Evolutionary conservation across 805 yeast genomes (phyloP).

Genomic region (Pichia deserticola): DNA sequence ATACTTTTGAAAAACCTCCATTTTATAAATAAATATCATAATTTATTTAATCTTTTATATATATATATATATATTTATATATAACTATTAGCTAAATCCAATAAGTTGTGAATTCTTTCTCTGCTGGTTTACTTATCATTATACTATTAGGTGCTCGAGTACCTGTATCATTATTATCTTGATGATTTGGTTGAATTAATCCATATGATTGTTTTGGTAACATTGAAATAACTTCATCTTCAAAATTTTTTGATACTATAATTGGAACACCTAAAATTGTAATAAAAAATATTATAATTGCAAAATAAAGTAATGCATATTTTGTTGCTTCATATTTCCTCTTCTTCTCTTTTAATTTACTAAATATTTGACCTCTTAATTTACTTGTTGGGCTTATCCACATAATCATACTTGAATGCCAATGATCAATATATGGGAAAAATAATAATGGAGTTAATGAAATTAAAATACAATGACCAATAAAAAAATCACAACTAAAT

Average conservation of each 20-base stretch:
- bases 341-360: constrained; percentile 31
- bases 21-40: no score
- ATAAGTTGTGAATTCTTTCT: constrained; percentile 17
- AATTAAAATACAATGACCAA: constrained; percentile 37
- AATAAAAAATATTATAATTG: constrained; percentile 33
- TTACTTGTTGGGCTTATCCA: constrained; percentile 38
- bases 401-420: constrained; percentile 43
- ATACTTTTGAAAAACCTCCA: no score
- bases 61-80: no score
- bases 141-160: constrained; percentile 42
- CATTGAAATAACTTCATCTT: constrained; percentile 1
- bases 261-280: constrained; percentile 42
- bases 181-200: constrained; percentile 51
- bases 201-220: constrained; percentile 25
- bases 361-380: constrained; percentile 33
- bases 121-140: constrained; percentile 23
- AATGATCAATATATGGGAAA: constrained; percentile 40
- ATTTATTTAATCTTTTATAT: no score
- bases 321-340: constrained; percentile 36
- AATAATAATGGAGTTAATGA: constrained; percentile 34
- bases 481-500: constrained; percentile 41
- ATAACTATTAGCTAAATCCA: constrained; percentile 15
- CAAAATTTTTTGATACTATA: constrained; percentile 23
- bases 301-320: constrained; percentile 41
- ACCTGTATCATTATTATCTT: constrained; percentile 64